These are phyloP conservation scores for Verbascum thapsus DNA, from an alignment of 257 asterid genomes.

Conservation along the genomic window DNA sequence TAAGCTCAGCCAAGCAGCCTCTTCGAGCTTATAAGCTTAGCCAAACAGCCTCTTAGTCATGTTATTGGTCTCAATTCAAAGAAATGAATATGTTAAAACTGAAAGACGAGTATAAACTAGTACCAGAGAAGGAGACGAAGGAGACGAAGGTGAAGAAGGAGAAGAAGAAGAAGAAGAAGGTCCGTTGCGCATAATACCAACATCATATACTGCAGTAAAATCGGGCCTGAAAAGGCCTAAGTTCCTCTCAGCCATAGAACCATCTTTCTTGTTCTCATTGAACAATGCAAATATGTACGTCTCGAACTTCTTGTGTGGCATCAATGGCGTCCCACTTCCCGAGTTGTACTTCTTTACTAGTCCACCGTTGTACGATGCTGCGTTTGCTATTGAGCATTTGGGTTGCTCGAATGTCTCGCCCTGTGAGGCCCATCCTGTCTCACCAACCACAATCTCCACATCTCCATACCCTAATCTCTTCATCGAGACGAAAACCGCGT, in stretches of 20 bases:
- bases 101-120: too few relatives aligned
- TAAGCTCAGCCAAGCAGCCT: too few relatives aligned
- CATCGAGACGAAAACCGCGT: slow-evolving; percentile 62
- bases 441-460: slow-evolving; percentile 65
- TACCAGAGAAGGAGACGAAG: too few relatives aligned
- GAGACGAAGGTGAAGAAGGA: not conserved
- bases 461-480: slow-evolving; percentile 63
- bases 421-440: slow-evolving; percentile 91
- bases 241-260: slow-evolving; percentile 68
- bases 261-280: slow-evolving; percentile 75
- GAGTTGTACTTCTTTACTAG: slow-evolving; percentile 46
- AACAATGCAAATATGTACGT: slow-evolving; percentile 68
- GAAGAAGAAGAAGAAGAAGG: slow-evolving; percentile 18
- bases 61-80: too few relatives aligned
- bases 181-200: slow-evolving; percentile 60
- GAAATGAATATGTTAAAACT: too few relatives aligned
- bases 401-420: slow-evolving; percentile 66
- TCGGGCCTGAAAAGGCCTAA: slow-evolving; percentile 83
- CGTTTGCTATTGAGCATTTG: slow-evolving; percentile 58
- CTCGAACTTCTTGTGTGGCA: slow-evolving; percentile 60
- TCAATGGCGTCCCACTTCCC: slow-evolving; percentile 75
- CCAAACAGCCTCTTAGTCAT: too few relatives aligned
- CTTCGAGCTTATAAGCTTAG: too few relatives aligned
- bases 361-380: slow-evolving; percentile 75
- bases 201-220: slow-evolving; percentile 63